Percentiles rank a stretch among this genome's conserved stretches.
Conservation (phyloP, 805 yeast genomes). For the Debaryomyces castellii region DNA sequence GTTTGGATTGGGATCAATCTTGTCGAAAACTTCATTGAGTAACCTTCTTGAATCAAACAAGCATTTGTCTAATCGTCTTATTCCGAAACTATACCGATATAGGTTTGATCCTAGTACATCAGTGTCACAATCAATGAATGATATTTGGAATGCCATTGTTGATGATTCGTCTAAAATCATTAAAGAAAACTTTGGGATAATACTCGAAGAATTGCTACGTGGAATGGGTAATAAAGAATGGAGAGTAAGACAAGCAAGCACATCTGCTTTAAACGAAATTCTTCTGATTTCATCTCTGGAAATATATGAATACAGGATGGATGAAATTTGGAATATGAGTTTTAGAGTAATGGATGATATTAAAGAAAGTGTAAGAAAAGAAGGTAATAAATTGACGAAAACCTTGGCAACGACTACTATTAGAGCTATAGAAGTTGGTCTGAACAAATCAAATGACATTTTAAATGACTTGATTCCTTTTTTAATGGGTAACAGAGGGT, state of each 20-base stretch:
- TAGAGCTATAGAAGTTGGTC: conserved; percentile 51
- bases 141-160: conserved; percentile 79
- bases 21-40: conserved; percentile 76
- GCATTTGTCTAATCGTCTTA: conserved; percentile 54
- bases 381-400: conserved; percentile 69
- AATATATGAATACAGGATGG: conserved; percentile 49
- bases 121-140: conserved; percentile 81
- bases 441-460: conserved; percentile 42
- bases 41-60: conserved; percentile 55
- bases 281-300: conserved; percentile 60
- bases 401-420: conserved; percentile 63
- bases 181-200: conserved; percentile 51
- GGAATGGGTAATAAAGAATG: conserved; percentile 85
- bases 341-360: conserved; percentile 92
- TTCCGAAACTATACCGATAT: conserved; percentile 83
- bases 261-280: conserved; percentile 68
- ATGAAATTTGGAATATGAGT: conserved; percentile 82
- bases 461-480: conserved; percentile 70
- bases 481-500: conserved; percentile 73
- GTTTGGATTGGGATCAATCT: conserved; percentile 82
- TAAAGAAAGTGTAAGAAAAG: conserved; percentile 86
- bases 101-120: conserved; percentile 77
- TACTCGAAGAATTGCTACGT: conserved; percentile 60
- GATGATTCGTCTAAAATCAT: conserved; percentile 57
- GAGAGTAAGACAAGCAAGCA: conserved; percentile 89